These are phyloP conservation scores for Scedosporium dehoogii DNA, from an alignment of 2,329 filamentous ascomycete genomes.

Conservation along the genomic window DNA sequence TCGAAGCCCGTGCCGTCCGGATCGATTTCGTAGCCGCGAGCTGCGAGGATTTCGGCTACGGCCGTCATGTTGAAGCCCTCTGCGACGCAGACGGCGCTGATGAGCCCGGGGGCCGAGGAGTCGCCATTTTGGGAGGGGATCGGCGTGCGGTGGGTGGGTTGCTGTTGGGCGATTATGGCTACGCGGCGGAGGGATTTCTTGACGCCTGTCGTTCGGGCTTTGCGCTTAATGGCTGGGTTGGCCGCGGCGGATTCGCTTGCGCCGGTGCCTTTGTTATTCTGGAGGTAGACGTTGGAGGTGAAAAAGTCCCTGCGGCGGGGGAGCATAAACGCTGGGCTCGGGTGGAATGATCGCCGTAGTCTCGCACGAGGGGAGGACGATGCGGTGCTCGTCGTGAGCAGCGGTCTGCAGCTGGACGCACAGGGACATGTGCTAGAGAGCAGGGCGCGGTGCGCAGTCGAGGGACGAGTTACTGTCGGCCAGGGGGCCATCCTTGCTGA, in stretches of 20 bases:
- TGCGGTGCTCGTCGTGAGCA: background rate
- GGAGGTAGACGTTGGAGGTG: constrained; percentile 47
- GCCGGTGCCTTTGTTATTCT: constrained; percentile 21
- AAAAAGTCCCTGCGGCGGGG: constrained; percentile 54
- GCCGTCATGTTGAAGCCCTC: constrained; percentile 54
- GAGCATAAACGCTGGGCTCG: constrained; percentile 29
- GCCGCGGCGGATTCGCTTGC: background rate
- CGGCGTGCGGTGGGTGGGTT: constrained; percentile 13
- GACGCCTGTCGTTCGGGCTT: constrained; percentile 34
- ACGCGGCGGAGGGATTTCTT: constrained; percentile 76
- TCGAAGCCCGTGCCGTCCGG: constrained; percentile 53
- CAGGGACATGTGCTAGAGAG: background rate
- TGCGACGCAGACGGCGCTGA: constrained; percentile 52
- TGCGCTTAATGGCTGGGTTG: constrained; percentile 29
- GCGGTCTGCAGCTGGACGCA: background rate
- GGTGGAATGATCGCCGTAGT: constrained; percentile 31
- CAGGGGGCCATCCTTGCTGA: background rate
- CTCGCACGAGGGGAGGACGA: constrained; percentile 1
- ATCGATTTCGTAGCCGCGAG: constrained; percentile 52
- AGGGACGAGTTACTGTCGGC: background rate
- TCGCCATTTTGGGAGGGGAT: constrained; percentile 11
- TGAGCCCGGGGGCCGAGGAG: constrained; percentile 21
- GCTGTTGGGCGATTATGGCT: constrained; percentile 70
- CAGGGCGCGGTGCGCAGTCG: background rate
- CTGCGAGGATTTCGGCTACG: constrained; percentile 46